Evolutionary conservation across 1,284 basidiomycete genomes (phyloP).

Genomic region (Tetrapyrgos nigripes): DNA sequence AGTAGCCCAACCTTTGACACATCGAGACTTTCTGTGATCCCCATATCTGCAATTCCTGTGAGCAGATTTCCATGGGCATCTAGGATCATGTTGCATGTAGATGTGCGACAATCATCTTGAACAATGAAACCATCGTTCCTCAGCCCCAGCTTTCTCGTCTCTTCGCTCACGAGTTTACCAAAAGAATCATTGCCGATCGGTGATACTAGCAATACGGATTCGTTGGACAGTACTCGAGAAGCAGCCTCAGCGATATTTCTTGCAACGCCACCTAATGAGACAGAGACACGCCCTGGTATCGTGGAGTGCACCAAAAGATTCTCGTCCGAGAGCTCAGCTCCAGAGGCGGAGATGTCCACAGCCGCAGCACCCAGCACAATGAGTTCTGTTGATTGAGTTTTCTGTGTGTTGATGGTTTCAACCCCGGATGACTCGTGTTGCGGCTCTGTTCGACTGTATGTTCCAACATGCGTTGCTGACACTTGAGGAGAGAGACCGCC

Average conservation of each 20-base stretch:
- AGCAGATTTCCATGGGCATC: conserved; percentile 76
- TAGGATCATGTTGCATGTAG: conserved; percentile 88
- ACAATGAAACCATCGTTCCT: conserved; percentile 79
- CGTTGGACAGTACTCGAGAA: conserved; percentile 57
- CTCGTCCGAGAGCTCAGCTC: conserved; percentile 31
- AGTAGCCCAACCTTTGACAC: conserved; percentile 49
- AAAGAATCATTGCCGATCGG: conserved; percentile 75
- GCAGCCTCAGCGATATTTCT: conserved; percentile 94
- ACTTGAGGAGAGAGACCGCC: neutral
- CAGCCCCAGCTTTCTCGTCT: conserved; percentile 72
- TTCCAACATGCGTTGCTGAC: too few species aligned
- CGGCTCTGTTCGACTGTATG: too few species aligned
- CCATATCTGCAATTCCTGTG: conserved; percentile 93
- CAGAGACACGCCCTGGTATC: conserved; percentile 74
- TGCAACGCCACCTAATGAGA: conserved; percentile 90
- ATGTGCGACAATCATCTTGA: conserved; percentile 53
- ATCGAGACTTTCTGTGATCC: conserved; percentile 63
- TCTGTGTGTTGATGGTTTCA: neutral
- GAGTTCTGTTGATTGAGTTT: conserved; percentile 41
- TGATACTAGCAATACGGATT: conserved; percentile 61
- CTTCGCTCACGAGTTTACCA: conserved; percentile 65
- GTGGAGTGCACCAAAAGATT: conserved; percentile 67
- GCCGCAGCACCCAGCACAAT: conserved; percentile 86
- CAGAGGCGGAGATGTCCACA: conserved; percentile 80
- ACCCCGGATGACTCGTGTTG: neutral